Conservation (phyloP, 257 asterid genomes). For the Solanum chiquidenum region DNA sequence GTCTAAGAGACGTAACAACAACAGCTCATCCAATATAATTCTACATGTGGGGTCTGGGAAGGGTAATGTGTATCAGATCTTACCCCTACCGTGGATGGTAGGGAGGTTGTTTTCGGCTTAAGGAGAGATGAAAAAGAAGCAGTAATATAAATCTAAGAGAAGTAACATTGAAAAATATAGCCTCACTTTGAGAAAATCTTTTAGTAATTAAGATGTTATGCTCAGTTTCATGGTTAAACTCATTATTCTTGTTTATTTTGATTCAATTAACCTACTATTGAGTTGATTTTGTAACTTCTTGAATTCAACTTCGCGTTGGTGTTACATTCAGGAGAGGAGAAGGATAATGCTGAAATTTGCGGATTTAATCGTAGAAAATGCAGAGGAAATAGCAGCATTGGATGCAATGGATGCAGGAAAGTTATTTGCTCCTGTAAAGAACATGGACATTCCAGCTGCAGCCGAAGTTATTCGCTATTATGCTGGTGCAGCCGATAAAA, state of each 20-base stretch:
- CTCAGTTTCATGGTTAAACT: not conserved
- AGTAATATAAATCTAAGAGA: not conserved
- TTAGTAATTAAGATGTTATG: not conserved
- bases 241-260: not conserved
- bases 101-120: too few relatives aligned
- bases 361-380: slow-evolving; percentile 16
- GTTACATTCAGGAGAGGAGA: slow-evolving; percentile 19
- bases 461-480: slow-evolving; percentile 15
- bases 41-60: too few relatives aligned
- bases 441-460: slow-evolving; percentile 16
- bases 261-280: not conserved
- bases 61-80: too few relatives aligned
- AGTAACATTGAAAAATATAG: not conserved
- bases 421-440: slow-evolving; percentile 8
- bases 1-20: not conserved
- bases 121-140: too few relatives aligned
- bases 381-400: slow-evolving; percentile 23
- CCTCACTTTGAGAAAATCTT: not conserved
- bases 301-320: not conserved
- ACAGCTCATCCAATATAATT: too few relatives aligned
- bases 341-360: slow-evolving; percentile 25
- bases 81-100: too few relatives aligned
- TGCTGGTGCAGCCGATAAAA: slow-evolving; percentile 38
- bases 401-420: slow-evolving; percentile 30
- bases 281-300: not conserved